These are phyloP conservation scores for Mycena polygramma DNA, from an alignment of 768 basidiomycete species.

Conservation along the genomic window DNA sequence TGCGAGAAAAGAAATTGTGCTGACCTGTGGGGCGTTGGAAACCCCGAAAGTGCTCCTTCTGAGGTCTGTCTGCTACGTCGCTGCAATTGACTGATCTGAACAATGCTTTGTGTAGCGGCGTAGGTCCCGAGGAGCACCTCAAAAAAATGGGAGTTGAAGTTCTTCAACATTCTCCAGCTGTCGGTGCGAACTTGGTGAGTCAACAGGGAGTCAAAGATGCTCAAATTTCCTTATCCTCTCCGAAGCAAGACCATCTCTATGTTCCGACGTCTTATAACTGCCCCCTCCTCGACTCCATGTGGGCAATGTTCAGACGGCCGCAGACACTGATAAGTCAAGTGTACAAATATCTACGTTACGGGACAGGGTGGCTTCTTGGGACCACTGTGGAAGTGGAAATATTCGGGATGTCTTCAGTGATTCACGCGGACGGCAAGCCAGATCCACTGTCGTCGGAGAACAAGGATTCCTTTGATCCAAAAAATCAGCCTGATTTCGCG, in stretches of 20 bases:
- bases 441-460: background rate
- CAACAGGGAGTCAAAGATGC: background rate
- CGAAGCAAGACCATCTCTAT: constrained; percentile 23
- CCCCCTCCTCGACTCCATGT: constrained; percentile 21
- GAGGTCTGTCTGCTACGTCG: constrained; percentile 7
- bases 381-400: constrained; percentile 10
- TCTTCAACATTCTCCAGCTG: constrained; percentile 3
- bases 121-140: constrained; percentile 23
- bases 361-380: background rate
- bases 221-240: background rate
- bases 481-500: constrained; percentile 25
- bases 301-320: constrained; percentile 19
- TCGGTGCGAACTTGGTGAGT: constrained; percentile 23
- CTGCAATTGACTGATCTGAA: background rate
- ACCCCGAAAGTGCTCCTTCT: constrained; percentile 21
- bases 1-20: constrained; percentile 20
- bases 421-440: constrained; percentile 6
- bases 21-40: constrained; percentile 17
- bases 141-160: constrained; percentile 20
- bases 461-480: constrained; percentile 13
- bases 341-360: constrained; percentile 13
- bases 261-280: constrained; percentile 19
- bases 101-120: background rate
- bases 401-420: constrained; percentile 17
- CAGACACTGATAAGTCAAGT: constrained; percentile 9